Percentiles rank a stretch among this genome's conserved stretches.
These are phyloP conservation scores for Crithidia thermophila DNA, from an alignment of 208 protist genomes.

Conservation along the genomic window DNA sequence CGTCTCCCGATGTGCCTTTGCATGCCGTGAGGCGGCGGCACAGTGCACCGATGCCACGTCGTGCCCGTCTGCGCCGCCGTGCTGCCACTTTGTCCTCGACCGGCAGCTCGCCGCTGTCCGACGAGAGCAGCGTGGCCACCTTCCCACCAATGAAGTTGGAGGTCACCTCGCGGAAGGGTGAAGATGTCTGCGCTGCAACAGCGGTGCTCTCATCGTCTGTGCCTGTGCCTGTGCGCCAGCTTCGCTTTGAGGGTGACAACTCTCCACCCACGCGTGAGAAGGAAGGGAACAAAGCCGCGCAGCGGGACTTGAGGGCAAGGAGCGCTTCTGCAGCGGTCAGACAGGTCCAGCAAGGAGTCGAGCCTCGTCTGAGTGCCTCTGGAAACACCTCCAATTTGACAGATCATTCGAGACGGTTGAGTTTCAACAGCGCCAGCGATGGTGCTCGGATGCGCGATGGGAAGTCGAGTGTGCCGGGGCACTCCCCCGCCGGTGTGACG, in stretches of 20 bases:
- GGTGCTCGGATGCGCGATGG: too few species aligned
- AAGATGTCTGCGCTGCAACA: too few species aligned
- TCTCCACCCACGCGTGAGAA: background rate
- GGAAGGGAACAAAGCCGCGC: background rate
- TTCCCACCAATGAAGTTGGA: background rate
- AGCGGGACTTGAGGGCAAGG: background rate
- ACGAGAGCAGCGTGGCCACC: conserved; percentile 4
- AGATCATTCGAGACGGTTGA: too few species aligned
- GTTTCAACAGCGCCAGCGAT: too few species aligned
- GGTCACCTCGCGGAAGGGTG: too few species aligned
- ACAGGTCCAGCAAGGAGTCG: too few species aligned
- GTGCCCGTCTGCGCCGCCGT: background rate
- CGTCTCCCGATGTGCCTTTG: too few species aligned
- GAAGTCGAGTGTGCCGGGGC: background rate
- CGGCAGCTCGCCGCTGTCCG: background rate
- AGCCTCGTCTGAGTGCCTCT: too few species aligned
- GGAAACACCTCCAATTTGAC: too few species aligned
- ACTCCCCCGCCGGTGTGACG: conserved; percentile 12
- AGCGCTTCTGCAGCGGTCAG: background rate
- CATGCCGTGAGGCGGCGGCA: background rate
- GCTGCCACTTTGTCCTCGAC: background rate
- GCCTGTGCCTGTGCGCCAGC: conserved; percentile 13
- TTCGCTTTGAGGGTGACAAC: conserved; percentile 8
- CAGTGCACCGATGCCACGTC: conserved; percentile 2
- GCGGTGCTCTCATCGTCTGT: background rate